phyloP scores from a whole-genome alignment of 106 monocot genomes.

The Acanthochlamys bracteata region DNA sequence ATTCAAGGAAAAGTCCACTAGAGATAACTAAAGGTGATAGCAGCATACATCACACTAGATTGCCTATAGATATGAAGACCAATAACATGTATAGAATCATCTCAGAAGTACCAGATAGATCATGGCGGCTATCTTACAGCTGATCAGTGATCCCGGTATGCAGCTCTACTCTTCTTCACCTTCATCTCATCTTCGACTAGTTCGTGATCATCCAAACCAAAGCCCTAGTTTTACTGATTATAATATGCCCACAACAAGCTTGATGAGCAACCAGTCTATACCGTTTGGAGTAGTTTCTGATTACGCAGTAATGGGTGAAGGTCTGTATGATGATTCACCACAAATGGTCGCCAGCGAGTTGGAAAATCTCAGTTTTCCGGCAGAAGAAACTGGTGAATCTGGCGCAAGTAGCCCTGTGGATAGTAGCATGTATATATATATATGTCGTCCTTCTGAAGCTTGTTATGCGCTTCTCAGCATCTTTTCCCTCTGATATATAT shows the following conservation, averaged over 20 bases:
- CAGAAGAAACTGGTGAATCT: slow-evolving; percentile 9
- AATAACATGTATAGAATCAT: not conserved
- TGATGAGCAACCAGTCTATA: too few relatives aligned
- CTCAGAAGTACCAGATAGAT: not conserved
- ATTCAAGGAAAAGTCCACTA: not conserved
- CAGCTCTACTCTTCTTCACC: not conserved
- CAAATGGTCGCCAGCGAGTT: not conserved
- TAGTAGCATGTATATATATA: not conserved
- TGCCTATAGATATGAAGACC: not conserved
- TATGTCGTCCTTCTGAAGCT: not conserved
- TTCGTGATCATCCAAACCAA: not conserved
- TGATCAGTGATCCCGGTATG: not conserved
- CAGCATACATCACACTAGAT: not conserved
- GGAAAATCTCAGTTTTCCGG: not conserved
- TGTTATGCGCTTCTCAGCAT: not conserved
- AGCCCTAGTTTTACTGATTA: not conserved
- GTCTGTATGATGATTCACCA: not conserved
- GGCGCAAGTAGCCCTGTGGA: not conserved
- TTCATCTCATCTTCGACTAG: not conserved
- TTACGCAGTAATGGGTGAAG: not conserved
- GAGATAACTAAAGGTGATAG: not conserved
- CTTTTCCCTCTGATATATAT: too few relatives aligned
- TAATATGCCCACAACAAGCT: not conserved
- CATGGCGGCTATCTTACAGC: slow-evolving; percentile 5
- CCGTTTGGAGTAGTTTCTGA: not conserved